A percentile compares a stretch with the other conserved stretches of the same genome.
phyloP scores from a whole-genome alignment of 352 stramenopile species.

The Pythium aquatile region DNA sequence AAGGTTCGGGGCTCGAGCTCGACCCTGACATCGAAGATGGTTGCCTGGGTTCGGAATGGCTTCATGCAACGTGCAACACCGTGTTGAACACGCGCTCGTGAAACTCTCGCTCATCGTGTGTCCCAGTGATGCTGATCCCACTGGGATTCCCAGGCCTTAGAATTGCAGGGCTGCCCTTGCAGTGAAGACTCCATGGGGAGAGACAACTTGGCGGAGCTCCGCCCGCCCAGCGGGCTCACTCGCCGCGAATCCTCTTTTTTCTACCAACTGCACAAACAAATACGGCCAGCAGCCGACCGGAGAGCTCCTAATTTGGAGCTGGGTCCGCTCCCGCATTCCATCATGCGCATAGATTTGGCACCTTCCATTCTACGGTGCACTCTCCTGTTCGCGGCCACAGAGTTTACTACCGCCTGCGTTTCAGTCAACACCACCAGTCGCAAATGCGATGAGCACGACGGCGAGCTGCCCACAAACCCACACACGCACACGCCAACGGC shows the following conservation, averaged over 20 bases:
- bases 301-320: background rate
- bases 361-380: background rate
- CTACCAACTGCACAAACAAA: slow-evolving; percentile 1
- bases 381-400: background rate
- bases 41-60: background rate
- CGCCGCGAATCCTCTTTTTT: background rate
- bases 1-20: background rate
- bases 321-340: background rate
- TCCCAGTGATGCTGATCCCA: background rate
- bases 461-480: background rate
- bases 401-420: background rate
- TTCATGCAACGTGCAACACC: background rate
- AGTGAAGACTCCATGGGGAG: no score
- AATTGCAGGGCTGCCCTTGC: no score
- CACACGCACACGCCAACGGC: background rate
- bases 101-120: background rate
- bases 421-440: background rate
- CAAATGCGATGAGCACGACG: background rate
- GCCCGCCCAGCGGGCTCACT: background rate
- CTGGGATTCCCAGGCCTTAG: no score
- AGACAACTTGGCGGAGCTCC: no score
- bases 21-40: background rate
- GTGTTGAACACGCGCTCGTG: background rate
- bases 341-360: background rate
- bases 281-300: background rate